phyloP scores from a whole-genome alignment of 176 grass and related monocot species.

The Ananas comosus region DNA sequence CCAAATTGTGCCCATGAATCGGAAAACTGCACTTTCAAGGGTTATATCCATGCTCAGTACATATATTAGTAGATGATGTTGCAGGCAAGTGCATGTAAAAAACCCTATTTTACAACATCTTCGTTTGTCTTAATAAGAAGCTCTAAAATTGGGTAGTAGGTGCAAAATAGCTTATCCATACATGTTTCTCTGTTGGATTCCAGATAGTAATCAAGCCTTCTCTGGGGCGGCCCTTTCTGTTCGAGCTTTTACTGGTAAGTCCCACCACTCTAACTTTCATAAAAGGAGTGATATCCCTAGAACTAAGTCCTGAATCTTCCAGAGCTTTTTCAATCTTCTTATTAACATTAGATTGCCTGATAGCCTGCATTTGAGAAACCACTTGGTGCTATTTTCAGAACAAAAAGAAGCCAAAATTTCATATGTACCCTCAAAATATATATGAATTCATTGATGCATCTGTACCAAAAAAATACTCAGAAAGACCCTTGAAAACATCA shows the following conservation, averaged over 20 bases:
- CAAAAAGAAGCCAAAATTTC: conserved; percentile 8
- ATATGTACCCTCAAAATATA: conserved; percentile 13
- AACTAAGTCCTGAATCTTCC: conserved; percentile 51
- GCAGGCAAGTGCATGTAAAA: too few species aligned
- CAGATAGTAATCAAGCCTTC: conserved; percentile 86
- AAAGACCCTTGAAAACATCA: background rate
- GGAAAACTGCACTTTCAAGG: too few species aligned
- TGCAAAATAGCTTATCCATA: conserved; percentile 17
- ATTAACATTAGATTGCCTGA: conserved; percentile 43
- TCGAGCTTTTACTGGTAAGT: conserved; percentile 41
- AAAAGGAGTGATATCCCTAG: conserved; percentile 75
- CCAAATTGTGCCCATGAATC: too few species aligned
- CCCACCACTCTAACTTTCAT: conserved; percentile 77
- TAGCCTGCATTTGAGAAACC: conserved; percentile 33
- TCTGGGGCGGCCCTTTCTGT: conserved; percentile 30
- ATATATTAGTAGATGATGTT: too few species aligned
- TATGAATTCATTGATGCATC: conserved; percentile 1
- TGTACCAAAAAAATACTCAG: background rate
- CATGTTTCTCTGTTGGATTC: conserved; percentile 81
- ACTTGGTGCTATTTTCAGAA: conserved; percentile 11
- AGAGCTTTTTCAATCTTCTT: conserved; percentile 77
- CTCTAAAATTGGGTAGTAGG: background rate
- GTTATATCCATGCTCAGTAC: too few species aligned
- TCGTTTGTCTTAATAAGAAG: too few species aligned
- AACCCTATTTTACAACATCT: too few species aligned